Evolutionary conservation across 2,329 filamentous ascomycete genomes (phyloP).

Genomic region (Talaromyces atroroseus): DNA sequence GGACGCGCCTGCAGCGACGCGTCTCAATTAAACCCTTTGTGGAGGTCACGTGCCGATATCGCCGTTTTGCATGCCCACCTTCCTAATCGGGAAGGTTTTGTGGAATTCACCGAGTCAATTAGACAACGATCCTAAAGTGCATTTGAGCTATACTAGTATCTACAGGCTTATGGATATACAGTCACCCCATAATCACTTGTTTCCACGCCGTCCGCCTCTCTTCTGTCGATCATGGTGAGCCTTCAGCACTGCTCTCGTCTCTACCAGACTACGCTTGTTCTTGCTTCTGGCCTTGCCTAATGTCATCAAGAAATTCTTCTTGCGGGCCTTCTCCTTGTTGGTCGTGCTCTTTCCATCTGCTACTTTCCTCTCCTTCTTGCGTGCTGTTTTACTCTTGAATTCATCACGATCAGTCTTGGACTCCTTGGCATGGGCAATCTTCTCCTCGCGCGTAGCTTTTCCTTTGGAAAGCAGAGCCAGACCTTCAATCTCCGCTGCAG

Average conservation of each 20-base stretch:
- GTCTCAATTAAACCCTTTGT: slow-evolving; percentile 22
- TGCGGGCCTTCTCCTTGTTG: slow-evolving; percentile 91
- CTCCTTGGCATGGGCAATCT: slow-evolving; percentile 73
- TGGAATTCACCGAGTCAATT: not conserved
- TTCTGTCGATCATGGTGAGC: slow-evolving; percentile 79
- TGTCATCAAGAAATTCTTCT: slow-evolving; percentile 99
- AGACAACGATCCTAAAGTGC: not conserved
- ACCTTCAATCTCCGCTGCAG: slow-evolving; percentile 85
- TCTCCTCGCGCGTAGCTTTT: slow-evolving; percentile 85
- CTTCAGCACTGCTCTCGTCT: slow-evolving; percentile 73
- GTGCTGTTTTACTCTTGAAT: slow-evolving; percentile 80
- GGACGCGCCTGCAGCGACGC: slow-evolving; percentile 17
- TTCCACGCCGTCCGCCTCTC: slow-evolving; percentile 74
- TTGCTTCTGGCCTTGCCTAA: slow-evolving; percentile 92
- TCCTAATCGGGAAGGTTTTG: no score
- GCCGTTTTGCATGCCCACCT: no score
- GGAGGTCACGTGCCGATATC: slow-evolving; percentile 11
- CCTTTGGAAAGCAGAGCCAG: slow-evolving; percentile 65
- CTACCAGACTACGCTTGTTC: slow-evolving; percentile 86
- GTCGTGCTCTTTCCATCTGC: slow-evolving; percentile 90
- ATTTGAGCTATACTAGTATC: not conserved
- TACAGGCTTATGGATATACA: not conserved
- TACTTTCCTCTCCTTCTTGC: slow-evolving; percentile 80
- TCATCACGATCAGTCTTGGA: slow-evolving; percentile 71
- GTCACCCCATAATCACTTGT: slow-evolving; percentile 41